Evolutionary conservation across 345 rosid species (phyloP).

Genomic region (Boechera stricta): DNA sequence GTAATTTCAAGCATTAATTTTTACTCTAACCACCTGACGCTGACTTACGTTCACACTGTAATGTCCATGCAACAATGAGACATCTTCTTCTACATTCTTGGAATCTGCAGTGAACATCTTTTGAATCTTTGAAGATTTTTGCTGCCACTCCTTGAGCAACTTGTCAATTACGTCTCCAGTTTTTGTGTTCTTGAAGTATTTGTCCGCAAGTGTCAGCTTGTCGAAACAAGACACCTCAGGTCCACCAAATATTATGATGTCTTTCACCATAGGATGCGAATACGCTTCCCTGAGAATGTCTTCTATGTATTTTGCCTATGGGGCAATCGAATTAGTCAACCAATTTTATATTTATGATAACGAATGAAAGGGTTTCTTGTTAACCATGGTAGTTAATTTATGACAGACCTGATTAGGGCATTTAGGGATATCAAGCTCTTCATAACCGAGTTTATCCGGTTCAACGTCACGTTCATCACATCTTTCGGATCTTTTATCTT

Average conservation of each 20-base stretch:
- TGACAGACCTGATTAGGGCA: constrained; percentile 55
- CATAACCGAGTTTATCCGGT: constrained; percentile 65
- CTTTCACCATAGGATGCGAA: constrained; percentile 68
- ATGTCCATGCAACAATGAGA: constrained; percentile 61
- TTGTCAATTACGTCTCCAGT: constrained; percentile 68
- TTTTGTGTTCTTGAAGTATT: constrained; percentile 55
- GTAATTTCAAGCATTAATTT: constrained; percentile 6
- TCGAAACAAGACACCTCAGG: constrained; percentile 64
- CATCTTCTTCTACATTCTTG: constrained; percentile 45
- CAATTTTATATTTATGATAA: not conserved
- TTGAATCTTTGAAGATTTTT: not conserved
- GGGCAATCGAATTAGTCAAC: not conserved
- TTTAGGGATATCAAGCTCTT: constrained; percentile 53
- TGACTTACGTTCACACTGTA: constrained; percentile 48
- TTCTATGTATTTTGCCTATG: constrained; percentile 57
- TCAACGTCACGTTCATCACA: constrained; percentile 51
- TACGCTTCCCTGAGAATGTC: constrained; percentile 69
- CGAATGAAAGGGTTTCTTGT: constrained; percentile 12
- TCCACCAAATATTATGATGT: constrained; percentile 69
- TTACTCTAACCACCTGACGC: constrained; percentile 29
- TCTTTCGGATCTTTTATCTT: constrained; percentile 48
- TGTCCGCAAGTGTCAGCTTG: constrained; percentile 50
- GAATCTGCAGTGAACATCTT: constrained; percentile 12
- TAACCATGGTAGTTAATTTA: not conserved
- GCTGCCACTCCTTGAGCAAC: constrained; percentile 59